A percentile compares a stretch with the other conserved stretches of the same genome.
Evolutionary conservation across 2,329 filamentous ascomycete genomes (phyloP).

Genomic region (Aureobasidium mangrovei): DNA sequence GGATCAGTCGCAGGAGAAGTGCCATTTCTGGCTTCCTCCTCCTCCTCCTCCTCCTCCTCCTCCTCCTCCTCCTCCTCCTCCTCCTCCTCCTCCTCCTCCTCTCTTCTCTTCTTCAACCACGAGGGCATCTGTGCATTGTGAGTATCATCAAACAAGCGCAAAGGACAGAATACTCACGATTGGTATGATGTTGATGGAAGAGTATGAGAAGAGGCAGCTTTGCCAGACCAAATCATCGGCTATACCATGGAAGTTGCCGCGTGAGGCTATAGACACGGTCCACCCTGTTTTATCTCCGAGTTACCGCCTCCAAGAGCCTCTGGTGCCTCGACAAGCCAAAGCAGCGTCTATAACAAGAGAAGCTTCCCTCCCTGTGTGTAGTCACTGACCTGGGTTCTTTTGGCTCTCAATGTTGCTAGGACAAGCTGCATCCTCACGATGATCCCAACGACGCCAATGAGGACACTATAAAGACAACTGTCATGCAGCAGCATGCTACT

Average conservation of each 20-base stretch:
- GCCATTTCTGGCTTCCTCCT: no score
- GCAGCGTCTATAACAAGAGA: background rate
- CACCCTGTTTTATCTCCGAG: no score
- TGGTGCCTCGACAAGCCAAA: background rate
- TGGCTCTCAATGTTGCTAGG: background rate
- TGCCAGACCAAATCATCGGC: background rate
- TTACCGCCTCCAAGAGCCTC: no score
- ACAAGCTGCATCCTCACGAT: background rate
- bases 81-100: no score
- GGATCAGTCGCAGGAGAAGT: background rate
- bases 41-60: no score
- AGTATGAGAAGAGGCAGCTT: background rate
- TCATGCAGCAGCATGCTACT: background rate
- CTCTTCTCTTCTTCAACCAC: no score
- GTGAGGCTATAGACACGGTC: background rate
- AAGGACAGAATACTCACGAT: background rate
- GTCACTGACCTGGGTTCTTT: background rate
- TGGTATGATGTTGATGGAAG: background rate
- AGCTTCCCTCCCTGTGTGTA: background rate
- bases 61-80: no score
- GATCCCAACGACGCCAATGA: background rate
- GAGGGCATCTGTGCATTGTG: background rate
- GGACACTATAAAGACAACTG: background rate
- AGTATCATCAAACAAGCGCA: background rate
- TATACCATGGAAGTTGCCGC: slow-evolving; percentile 1